Evolutionary conservation across 1,284 basidiomycete genomes (phyloP).

Genomic region (Malassezia cuniculi): DNA sequence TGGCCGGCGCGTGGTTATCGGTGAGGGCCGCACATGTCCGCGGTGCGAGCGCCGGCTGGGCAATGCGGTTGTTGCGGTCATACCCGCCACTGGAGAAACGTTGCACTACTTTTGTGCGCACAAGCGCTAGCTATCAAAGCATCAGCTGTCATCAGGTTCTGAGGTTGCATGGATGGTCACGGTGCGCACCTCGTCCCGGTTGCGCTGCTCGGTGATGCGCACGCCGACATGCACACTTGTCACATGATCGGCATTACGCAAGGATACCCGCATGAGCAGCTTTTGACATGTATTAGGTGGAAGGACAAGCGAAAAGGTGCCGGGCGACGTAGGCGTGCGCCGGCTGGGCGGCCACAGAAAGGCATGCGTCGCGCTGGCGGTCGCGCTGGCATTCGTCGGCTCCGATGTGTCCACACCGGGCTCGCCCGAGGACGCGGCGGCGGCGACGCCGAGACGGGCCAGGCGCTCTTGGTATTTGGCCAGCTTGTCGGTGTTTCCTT

Average conservation of each 20-base stretch:
- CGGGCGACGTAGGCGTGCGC: too few relatives aligned
- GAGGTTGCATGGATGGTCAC: too few relatives aligned
- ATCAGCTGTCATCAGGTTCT: too few relatives aligned
- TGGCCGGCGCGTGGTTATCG: constrained; percentile 70
- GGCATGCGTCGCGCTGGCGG: constrained; percentile 2
- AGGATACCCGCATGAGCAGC: too few relatives aligned
- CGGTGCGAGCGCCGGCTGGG: constrained; percentile 90
- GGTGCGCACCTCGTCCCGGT: too few relatives aligned
- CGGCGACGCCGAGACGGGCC: constrained; percentile 46
- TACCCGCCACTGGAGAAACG: constrained; percentile 24
- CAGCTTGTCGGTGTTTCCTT: constrained; percentile 49
- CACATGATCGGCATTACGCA: neutral
- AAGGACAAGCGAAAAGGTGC: too few relatives aligned
- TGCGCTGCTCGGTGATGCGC: too few relatives aligned
- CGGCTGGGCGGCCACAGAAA: neutral
- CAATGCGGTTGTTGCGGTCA: constrained; percentile 85
- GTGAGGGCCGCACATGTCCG: constrained; percentile 74
- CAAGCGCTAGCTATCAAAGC: too few relatives aligned
- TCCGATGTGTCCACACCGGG: neutral
- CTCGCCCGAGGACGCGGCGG: constrained; percentile 12
- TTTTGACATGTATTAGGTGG: too few relatives aligned
- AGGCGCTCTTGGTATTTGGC: constrained; percentile 49
- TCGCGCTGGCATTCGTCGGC: neutral
- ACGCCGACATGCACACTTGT: neutral
- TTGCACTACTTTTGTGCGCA: constrained; percentile 38